Percentiles rank a stretch among this genome's conserved stretches.
Evolutionary conservation across 2,329 filamentous ascomycete genomes (phyloP).

Genomic region (Aspergillus ochraceoroseus): DNA sequence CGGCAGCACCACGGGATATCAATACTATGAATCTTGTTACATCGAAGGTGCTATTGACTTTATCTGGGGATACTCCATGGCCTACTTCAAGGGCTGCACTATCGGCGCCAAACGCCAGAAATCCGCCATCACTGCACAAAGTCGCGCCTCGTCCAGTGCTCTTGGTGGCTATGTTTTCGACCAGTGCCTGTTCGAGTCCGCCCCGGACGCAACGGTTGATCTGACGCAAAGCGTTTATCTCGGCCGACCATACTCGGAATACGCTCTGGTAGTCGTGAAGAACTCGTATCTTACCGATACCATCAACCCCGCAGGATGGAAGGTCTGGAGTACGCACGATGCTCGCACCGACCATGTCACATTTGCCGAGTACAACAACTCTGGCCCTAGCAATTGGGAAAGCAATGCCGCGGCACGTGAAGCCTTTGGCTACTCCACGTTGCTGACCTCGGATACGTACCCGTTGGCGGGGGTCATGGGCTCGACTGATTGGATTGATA

Average conservation of each 20-base stretch:
- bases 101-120: constrained; percentile 26
- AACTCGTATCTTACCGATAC: constrained; percentile 15
- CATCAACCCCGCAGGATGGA: constrained; percentile 22
- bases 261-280: constrained; percentile 21
- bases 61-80: constrained; percentile 37
- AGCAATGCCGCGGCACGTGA: constrained; percentile 28
- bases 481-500: constrained; percentile 38
- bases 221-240: constrained; percentile 17
- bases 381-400: constrained; percentile 20
- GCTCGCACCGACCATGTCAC: constrained; percentile 18
- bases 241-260: constrained; percentile 20
- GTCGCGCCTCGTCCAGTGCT: constrained; percentile 18
- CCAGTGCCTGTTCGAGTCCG: constrained; percentile 27
- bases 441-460: constrained; percentile 36
- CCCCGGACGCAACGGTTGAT: constrained; percentile 21
- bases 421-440: constrained; percentile 34
- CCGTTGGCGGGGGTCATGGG: constrained; percentile 34
- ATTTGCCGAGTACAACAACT: constrained; percentile 21
- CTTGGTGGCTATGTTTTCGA: constrained; percentile 26
- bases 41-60: constrained; percentile 51
- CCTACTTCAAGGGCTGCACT: constrained; percentile 31
- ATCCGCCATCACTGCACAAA: constrained; percentile 24
- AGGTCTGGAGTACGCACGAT: constrained; percentile 29
- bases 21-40: constrained; percentile 46
- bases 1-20: constrained; percentile 39